Conservation (phyloP, 2,329 filamentous ascomycete species). For the Aspergillus novoparasiticus region DNA sequence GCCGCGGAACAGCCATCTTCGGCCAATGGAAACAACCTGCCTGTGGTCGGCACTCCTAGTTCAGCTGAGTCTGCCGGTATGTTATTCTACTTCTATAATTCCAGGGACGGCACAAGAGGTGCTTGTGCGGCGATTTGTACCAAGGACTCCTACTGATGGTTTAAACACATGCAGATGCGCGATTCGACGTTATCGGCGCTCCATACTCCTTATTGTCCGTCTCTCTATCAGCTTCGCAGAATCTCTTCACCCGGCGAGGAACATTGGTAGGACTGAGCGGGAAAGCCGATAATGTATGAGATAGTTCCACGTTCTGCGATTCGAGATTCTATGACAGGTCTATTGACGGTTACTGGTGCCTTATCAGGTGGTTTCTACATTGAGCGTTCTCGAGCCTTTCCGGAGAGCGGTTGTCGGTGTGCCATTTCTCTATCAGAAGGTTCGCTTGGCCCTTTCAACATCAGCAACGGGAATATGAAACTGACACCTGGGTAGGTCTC, state of each 20-base stretch:
- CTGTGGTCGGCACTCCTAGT: slow-evolving; percentile 39
- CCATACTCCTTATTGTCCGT: slow-evolving; percentile 94
- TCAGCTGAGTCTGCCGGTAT: slow-evolving; percentile 47
- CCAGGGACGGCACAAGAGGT: neutral
- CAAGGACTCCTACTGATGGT: slow-evolving; percentile 18
- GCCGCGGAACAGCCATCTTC: slow-evolving; percentile 40
- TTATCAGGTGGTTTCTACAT: slow-evolving; percentile 76
- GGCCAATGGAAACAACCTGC: slow-evolving; percentile 40
- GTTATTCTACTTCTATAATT: slow-evolving; percentile 7
- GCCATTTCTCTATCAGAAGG: slow-evolving; percentile 88
- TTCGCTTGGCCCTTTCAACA: slow-evolving; percentile 21
- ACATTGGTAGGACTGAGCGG: slow-evolving; percentile 88
- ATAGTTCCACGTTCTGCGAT: neutral
- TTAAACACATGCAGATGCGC: slow-evolving; percentile 67
- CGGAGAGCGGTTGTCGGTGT: slow-evolving; percentile 78
- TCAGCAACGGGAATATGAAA: neutral
- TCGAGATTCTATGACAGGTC: neutral
- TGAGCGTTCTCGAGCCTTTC: slow-evolving; percentile 84
- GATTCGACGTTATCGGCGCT: slow-evolving; percentile 88
- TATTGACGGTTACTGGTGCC: slow-evolving; percentile 4
- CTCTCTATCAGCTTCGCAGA: slow-evolving; percentile 87
- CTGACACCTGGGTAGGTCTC: slow-evolving; percentile 60
- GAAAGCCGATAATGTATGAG: slow-evolving; percentile 80
- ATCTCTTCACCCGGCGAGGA: slow-evolving; percentile 87
- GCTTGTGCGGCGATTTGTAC: neutral